Base-by-base conservation (phyloP, 306 rosid species). In the Quercus agrifolia region DNA sequence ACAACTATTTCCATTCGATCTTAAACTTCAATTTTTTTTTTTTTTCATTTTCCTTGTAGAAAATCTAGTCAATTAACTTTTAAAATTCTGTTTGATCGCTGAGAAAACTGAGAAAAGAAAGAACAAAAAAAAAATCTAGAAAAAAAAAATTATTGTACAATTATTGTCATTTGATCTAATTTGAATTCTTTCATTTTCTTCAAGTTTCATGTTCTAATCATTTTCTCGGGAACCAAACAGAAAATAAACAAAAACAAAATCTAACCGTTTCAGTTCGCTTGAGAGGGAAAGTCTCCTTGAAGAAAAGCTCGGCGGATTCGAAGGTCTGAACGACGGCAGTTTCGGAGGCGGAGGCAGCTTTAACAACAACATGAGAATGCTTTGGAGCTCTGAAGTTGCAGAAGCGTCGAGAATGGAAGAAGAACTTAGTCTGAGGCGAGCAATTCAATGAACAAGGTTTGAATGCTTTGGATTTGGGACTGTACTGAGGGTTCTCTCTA, bases 221-320 rank as follows among this genome's bases (percentile, higher is more conserved):
- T 7, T 38, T 8, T 41, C 46, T 9, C 2, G 11, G 46, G 46
- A 9, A 49, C 17, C 17, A 61, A 19, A 30, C 55, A 23, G 74
- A 46, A 44, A 27, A 41, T 9, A 58, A 17, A 7, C 4, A 66
- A 72, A 38, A 49, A 71, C 0, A 79, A 86, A 81, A 21, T 56
- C 87, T 56, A 80, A 96, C 99, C 98, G 72, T 64, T 68, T 87
- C 80, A 31, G 76, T 82, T 63, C 88, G 84, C 63, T 66, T 84
- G 72, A 93, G 81, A 49, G 90, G 92, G 74, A 90, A 89, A 57
- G 89, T 89, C 74, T 85, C 78, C 54, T 70, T 79, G 80, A 83
- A 86, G 51, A 82, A 59, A n/a, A 84, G 80, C 52, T 76, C 89
- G 6, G 77, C 33, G 7, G 93, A 88, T 21, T 86, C 87, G 31